A percentile compares a stretch with the other conserved stretches of the same genome.
These are phyloP conservation scores for Ettlia oleoabundans DNA, from an alignment of 139 green algal species.

Conservation along the genomic window DNA sequence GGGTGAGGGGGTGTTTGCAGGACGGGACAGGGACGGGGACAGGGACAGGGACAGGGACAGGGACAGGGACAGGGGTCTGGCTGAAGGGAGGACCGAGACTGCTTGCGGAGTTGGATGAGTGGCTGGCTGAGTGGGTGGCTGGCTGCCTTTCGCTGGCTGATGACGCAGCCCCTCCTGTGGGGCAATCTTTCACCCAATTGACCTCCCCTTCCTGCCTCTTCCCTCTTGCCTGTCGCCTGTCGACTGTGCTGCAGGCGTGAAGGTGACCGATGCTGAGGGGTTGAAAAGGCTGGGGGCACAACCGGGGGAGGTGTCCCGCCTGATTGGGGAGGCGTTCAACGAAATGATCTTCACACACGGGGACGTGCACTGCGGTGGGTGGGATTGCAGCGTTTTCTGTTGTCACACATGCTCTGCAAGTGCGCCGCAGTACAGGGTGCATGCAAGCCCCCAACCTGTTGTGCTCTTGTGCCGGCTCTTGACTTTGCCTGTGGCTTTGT, in stretches of 20 bases:
- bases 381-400: too few species aligned
- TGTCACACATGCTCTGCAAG: too few species aligned
- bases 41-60: too few species aligned
- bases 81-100: neutral
- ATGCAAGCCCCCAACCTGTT: too few species aligned
- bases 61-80: too few species aligned
- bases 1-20: neutral
- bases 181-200: too few species aligned
- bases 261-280: conserved; percentile 63
- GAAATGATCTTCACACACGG: conserved; percentile 89
- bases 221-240: neutral
- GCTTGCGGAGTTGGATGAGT: neutral
- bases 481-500: too few species aligned
- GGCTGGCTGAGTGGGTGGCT: neutral
- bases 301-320: conserved; percentile 60
- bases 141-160: neutral
- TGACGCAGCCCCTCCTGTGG: too few species aligned
- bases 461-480: too few species aligned
- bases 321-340: conserved; percentile 84
- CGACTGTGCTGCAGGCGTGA: conserved; percentile 34
- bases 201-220: neutral
- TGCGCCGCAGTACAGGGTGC: too few species aligned
- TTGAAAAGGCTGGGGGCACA: conserved; percentile 35
- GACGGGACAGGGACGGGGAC: too few species aligned
- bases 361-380: conserved; percentile 80